Conservation (phyloP, 495 filamentous ascomycete species). For the Daldinia childiae region DNA sequence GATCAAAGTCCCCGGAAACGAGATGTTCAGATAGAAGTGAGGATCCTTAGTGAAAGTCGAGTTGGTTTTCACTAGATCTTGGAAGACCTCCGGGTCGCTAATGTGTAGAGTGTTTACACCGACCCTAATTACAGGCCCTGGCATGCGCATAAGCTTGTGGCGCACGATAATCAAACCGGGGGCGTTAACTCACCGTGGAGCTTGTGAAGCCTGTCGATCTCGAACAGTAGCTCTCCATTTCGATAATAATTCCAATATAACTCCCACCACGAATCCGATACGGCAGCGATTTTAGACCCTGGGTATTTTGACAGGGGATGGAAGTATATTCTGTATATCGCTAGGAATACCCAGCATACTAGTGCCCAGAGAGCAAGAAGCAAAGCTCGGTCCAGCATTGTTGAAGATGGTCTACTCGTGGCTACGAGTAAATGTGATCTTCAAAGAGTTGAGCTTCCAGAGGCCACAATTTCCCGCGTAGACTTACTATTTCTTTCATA, state of each 20-base stretch:
- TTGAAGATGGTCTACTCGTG: slow-evolving; percentile 1
- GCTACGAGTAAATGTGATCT: not conserved
- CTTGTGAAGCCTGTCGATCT: slow-evolving; percentile 16
- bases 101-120: slow-evolving; percentile 5
- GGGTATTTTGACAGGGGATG: slow-evolving; percentile 7
- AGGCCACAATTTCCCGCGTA: not conserved
- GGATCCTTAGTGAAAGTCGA: slow-evolving; percentile 1
- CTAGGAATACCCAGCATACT: slow-evolving; percentile 1
- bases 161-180: not conserved
- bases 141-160: not conserved
- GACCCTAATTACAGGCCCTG: slow-evolving; percentile 8
- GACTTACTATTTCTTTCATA: slow-evolving; percentile 2
- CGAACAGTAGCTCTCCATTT: slow-evolving; percentile 10
- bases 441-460: not conserved
- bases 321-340: slow-evolving; percentile 10
- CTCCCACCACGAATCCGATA: slow-evolving; percentile 13
- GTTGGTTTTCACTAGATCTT: not conserved
- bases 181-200: not conserved
- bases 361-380: not conserved
- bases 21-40: slow-evolving; percentile 2
- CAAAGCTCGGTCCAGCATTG: not conserved
- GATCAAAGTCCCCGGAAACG: slow-evolving; percentile 5
- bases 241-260: slow-evolving; percentile 13
- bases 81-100: slow-evolving; percentile 3
- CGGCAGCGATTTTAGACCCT: slow-evolving; percentile 1